A percentile compares a stretch with the other conserved stretches of the same genome.
phyloP scores from a whole-genome alignment of 148 eudicot genomes.

The Spergularia bocconei region DNA sequence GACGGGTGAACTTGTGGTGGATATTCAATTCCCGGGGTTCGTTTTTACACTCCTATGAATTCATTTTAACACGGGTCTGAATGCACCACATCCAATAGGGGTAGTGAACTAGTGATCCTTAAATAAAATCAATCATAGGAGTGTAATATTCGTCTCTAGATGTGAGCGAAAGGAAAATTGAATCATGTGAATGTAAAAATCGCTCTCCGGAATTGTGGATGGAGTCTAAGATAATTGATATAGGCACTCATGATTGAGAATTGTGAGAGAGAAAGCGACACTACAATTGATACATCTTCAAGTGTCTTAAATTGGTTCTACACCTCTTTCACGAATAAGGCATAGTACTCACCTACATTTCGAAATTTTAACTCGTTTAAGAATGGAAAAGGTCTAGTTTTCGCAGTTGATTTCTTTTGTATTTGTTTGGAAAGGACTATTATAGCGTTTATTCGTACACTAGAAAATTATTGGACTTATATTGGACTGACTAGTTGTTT shows the following conservation, averaged over 20 bases:
- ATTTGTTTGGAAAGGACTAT: not conserved
- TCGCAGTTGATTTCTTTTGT: not conserved
- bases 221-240: not conserved
- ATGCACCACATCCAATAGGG: no score
- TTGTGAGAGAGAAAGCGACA: slow-evolving; percentile 17
- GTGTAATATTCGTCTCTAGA: no score
- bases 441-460: not conserved
- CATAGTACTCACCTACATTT: not conserved
- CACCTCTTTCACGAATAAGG: slow-evolving; percentile 1
- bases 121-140: no score
- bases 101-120: no score
- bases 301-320: slow-evolving; percentile 13
- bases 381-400: not conserved
- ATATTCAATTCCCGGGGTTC: no score
- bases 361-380: not conserved
- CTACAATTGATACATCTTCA: not conserved
- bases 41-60: no score
- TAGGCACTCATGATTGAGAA: slow-evolving; percentile 4
- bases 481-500: not conserved
- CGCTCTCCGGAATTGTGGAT: not conserved
- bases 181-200: no score
- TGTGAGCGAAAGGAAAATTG: no score
- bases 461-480: not conserved
- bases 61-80: no score
- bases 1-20: no score